Conservation (phyloP, 2,329 filamentous ascomycete genomes). For the Ceratocystis huliohia region DNA sequence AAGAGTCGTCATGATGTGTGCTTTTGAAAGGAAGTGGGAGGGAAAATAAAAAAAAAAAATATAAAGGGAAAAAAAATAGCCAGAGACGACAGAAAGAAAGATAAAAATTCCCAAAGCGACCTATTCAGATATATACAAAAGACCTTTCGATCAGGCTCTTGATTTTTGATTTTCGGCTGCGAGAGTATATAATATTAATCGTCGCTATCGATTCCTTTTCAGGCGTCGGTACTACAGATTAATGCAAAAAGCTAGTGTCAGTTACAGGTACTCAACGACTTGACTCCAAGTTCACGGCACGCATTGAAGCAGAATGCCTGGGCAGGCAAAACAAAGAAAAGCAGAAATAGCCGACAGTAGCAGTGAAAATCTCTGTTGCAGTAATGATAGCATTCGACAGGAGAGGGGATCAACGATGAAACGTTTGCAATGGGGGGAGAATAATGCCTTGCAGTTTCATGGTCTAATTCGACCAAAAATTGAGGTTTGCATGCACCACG, state of each 20-base stretch:
- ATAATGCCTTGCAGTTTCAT: slow-evolving; percentile 3
- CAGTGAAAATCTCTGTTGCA: neutral
- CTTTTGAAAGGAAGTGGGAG: neutral
- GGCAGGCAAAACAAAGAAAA: neutral
- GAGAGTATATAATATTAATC: slow-evolving; percentile 2
- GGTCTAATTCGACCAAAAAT: neutral
- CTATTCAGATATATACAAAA: neutral
- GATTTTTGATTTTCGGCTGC: neutral
- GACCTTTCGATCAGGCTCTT: neutral
- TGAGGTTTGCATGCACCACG: neutral
- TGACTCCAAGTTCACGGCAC: neutral
- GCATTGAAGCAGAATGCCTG: neutral
- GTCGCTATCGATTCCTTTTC: neutral
- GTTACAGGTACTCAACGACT: neutral
- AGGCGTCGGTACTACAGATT: neutral
- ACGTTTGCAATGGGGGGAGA: neutral
- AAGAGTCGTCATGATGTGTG: slow-evolving; percentile 43
- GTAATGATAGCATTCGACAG: neutral
- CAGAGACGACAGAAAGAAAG: neutral
- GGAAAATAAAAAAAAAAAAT: neutral
- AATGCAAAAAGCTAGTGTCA: neutral
- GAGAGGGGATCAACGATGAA: slow-evolving; percentile 6
- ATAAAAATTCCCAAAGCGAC: neutral
- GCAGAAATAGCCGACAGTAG: neutral
- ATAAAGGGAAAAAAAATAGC: neutral